A percentile compares a stretch with the other conserved stretches of the same genome.
Conservation (phyloP, 2,329 filamentous ascomycete genomes). For the Venturiaceae sp. region DNA sequence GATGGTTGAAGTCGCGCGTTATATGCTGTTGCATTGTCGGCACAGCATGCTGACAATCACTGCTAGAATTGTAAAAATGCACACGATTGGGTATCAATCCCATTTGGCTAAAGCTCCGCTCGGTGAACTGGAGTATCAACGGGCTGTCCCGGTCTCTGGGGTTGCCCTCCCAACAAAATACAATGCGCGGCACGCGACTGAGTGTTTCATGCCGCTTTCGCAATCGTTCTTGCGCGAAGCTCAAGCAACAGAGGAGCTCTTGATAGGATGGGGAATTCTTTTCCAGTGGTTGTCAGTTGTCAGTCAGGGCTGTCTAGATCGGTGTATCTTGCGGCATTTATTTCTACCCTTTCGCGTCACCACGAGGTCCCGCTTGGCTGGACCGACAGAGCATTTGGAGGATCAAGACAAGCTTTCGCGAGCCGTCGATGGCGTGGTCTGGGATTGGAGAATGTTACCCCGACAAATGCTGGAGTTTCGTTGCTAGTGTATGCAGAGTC, state of each 20-base stretch:
- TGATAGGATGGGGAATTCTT: neutral
- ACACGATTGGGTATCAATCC: no score
- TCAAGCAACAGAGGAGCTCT: neutral
- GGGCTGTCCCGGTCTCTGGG: neutral
- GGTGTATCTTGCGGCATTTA: slow-evolving; percentile 2
- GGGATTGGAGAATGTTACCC: neutral
- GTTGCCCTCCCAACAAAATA: neutral
- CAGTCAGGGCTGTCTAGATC: neutral
- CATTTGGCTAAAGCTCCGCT: neutral
- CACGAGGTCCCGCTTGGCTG: neutral
- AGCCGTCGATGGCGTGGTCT: neutral
- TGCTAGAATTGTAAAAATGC: no score
- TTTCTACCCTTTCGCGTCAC: neutral
- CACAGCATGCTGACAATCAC: neutral
- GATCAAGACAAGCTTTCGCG: neutral
- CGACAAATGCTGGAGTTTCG: neutral
- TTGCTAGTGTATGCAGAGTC: no score
- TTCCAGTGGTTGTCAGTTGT: no score
- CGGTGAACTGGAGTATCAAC: neutral
- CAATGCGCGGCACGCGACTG: neutral
- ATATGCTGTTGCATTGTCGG: neutral
- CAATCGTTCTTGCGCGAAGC: neutral
- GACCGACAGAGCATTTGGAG: neutral
- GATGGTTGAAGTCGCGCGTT: no score
- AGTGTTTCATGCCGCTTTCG: neutral